These are phyloP conservation scores for Schizophyllum amplum DNA, from an alignment of 1,284 basidiomycete genomes.

Conservation along the genomic window DNA sequence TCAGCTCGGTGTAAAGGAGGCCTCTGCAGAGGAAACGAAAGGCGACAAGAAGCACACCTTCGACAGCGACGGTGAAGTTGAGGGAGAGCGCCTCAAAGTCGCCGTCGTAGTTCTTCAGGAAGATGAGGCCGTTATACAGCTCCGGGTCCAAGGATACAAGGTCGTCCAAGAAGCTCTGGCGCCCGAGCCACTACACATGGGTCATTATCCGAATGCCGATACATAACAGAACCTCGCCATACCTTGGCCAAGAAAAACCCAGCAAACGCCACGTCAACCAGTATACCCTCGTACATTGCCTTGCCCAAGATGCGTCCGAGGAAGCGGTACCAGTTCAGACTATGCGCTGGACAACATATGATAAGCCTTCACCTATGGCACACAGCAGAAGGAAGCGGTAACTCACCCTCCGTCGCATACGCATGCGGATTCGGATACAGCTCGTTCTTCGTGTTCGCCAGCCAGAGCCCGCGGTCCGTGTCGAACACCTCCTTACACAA, in stretches of 20 bases:
- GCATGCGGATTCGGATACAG: slow-evolving; percentile 91
- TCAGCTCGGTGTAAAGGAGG: slow-evolving; percentile 2
- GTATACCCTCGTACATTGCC: slow-evolving; percentile 93
- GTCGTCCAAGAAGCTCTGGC: slow-evolving; percentile 86
- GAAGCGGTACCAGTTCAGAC: slow-evolving; percentile 90
- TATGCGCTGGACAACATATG: slow-evolving; percentile 57
- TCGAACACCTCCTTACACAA: slow-evolving; percentile 93
- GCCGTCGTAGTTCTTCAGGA: slow-evolving; percentile 87
- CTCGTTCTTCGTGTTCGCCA: slow-evolving; percentile 84
- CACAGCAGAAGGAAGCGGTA: neutral
- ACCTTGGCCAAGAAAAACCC: slow-evolving; percentile 92
- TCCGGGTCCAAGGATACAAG: slow-evolving; percentile 88
- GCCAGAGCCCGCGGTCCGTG: slow-evolving; percentile 90
- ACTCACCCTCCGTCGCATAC: slow-evolving; percentile 78
- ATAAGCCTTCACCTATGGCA: slow-evolving; percentile 1
- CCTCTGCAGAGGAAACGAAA: neutral
- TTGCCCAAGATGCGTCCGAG: slow-evolving; percentile 92
- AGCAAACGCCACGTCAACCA: slow-evolving; percentile 95
- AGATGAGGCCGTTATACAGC: slow-evolving; percentile 87
- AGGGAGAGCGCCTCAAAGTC: slow-evolving; percentile 89
- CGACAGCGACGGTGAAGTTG: slow-evolving; percentile 85
- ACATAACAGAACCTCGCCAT: slow-evolving; percentile 13
- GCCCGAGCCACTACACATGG: slow-evolving; percentile 69
- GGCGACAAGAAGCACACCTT: slow-evolving; percentile 56
- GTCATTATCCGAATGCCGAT: neutral